Percentiles rank a stretch among this genome's conserved stretches.
Evolutionary conservation across 176 grass and related monocot genomes (phyloP).

Genomic region (Carex parvula): DNA sequence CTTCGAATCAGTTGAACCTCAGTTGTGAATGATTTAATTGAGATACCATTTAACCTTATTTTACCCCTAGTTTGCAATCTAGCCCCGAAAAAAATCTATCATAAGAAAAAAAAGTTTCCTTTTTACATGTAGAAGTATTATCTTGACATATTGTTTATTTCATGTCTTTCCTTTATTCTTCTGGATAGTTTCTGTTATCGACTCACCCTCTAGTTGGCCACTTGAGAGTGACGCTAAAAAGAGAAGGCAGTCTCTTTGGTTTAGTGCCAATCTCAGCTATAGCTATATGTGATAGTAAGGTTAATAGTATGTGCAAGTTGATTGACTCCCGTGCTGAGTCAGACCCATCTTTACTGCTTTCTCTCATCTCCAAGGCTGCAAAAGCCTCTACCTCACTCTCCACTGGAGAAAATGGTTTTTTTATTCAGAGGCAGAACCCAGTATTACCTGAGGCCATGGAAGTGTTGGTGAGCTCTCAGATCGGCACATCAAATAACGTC

Average conservation of each 20-base stretch:
- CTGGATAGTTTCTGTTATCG: constrained; percentile 65
- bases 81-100: background rate
- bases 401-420: constrained; percentile 45
- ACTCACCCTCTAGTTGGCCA: constrained; percentile 79
- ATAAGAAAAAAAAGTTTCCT: background rate
- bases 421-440: constrained; percentile 48
- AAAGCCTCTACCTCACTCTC: constrained; percentile 47
- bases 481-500: constrained; percentile 25
- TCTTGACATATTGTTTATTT: constrained; percentile 5
- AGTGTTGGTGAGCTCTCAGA: constrained; percentile 39
- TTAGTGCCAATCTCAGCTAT: constrained; percentile 58
- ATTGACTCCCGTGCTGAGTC: constrained; percentile 55
- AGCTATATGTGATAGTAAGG: constrained; percentile 68
- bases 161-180: constrained; percentile 21
- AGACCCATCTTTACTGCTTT: constrained; percentile 59
- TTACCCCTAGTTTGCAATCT: background rate
- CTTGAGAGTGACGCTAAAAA: constrained; percentile 55
- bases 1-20: background rate
- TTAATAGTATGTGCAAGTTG: constrained; percentile 68
- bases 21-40: background rate
- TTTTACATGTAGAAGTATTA: background rate
- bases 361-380: constrained; percentile 64
- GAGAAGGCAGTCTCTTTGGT: constrained; percentile 47
- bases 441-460: constrained; percentile 47
- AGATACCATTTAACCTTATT: background rate